Conservation (phyloP, 331 rosid species). For the Quercus phellos region DNA sequence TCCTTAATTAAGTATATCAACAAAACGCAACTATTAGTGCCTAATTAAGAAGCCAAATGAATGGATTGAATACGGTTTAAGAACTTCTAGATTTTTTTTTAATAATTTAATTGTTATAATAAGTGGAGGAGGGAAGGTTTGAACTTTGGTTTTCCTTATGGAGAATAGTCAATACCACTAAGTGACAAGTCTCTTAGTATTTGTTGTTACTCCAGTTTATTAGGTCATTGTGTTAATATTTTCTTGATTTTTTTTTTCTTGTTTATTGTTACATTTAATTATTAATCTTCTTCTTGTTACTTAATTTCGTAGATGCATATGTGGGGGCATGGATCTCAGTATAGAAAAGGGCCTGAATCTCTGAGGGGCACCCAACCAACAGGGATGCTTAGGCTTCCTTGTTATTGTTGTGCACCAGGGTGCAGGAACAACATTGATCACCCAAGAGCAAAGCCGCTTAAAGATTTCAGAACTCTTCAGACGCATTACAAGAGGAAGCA, state of each 20-base stretch:
- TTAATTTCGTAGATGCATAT: slow-evolving; percentile 64
- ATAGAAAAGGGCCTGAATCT: slow-evolving; percentile 88
- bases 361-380: slow-evolving; percentile 87
- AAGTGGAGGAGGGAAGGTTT: too few relatives aligned
- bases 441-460: slow-evolving; percentile 75
- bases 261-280: neutral
- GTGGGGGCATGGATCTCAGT: slow-evolving; percentile 98
- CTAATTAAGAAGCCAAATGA: neutral
- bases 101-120: too few relatives aligned
- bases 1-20: too few relatives aligned
- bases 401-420: slow-evolving; percentile 81
- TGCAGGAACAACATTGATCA: slow-evolving; percentile 91
- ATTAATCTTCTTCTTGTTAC: neutral
- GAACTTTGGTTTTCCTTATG: too few relatives aligned
- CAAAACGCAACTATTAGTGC: neutral
- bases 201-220: neutral
- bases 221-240: neutral
- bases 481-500: slow-evolving; percentile 93
- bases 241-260: neutral
- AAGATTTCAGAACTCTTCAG: slow-evolving; percentile 84
- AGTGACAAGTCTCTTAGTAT: too few relatives aligned
- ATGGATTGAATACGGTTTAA: neutral
- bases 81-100: neutral
- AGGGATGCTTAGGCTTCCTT: slow-evolving; percentile 85
- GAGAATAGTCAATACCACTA: too few relatives aligned